phyloP scores from a whole-genome alignment of 2,329 filamentous ascomycete genomes.

The Xylariaceae sp. region DNA sequence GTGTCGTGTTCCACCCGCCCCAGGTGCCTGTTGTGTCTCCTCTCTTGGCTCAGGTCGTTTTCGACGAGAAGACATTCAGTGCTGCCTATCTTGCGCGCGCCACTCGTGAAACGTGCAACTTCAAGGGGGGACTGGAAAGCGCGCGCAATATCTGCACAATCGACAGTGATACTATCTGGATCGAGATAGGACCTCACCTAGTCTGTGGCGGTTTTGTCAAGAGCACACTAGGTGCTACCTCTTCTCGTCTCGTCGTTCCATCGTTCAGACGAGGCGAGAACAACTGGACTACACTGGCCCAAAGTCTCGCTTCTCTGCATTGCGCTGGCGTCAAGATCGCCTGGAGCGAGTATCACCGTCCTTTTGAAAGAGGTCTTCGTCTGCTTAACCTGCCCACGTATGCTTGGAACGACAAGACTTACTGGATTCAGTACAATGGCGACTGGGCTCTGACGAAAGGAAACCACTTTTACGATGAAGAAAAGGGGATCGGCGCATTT shows the following conservation, averaged over 20 bases:
- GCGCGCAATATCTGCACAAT: slow-evolving; percentile 49
- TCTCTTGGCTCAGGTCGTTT: neutral
- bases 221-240: slow-evolving; percentile 42
- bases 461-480: neutral
- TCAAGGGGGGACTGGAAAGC: slow-evolving; percentile 53
- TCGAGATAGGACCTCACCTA: slow-evolving; percentile 69
- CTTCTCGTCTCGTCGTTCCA: slow-evolving; percentile 39
- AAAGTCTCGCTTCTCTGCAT: slow-evolving; percentile 52
- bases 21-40: neutral
- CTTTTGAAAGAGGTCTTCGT: slow-evolving; percentile 39
- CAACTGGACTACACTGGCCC: slow-evolving; percentile 54
- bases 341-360: slow-evolving; percentile 68
- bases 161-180: slow-evolving; percentile 57
- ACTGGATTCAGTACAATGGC: slow-evolving; percentile 63
- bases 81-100: slow-evolving; percentile 35
- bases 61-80: neutral
- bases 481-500: neutral
- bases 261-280: slow-evolving; percentile 56
- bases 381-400: slow-evolving; percentile 67
- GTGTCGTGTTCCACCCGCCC: neutral
- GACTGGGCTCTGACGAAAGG: slow-evolving; percentile 70
- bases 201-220: slow-evolving; percentile 62
- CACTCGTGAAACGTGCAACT: slow-evolving; percentile 56
- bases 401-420: slow-evolving; percentile 70
- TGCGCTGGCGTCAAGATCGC: slow-evolving; percentile 60